Evolutionary conservation across 768 basidiomycete genomes (phyloP), one percentile per base, ranked within the genome.

Genomic region (Mycena vulgaris): DNA sequence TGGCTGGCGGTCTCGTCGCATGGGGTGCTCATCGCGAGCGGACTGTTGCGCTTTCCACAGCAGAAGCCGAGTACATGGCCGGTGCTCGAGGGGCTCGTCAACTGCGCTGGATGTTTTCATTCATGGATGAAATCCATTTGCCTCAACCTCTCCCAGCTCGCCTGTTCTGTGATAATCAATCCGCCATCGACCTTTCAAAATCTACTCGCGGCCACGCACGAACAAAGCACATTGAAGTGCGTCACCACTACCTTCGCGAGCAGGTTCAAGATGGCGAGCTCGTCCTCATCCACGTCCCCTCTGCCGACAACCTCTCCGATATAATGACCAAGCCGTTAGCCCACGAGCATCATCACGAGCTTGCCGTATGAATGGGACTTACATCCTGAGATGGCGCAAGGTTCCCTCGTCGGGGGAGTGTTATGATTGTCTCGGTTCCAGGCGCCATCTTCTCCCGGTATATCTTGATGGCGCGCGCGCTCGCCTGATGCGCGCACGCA

Each of bases 31-130:
- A 61, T 16, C 45, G n/a, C 2, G 47, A 61, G 47, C 27, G 13
- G 2, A 27, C 19, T 1, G 47, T 61, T 1, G 59, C 59, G 1
- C 47, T 61, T 16, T 61, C 59, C 1, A 61, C 59, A 6, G 47
- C 59, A 2, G 59, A 61, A 27, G 14, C 59, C 13, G 47, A 61
- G 14, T 61, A 61, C 16, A 49, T 61, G 45, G 45, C 59, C 0
- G 16, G 1, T 0, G 47, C 59, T 1, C 47, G 47, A 0, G 33
- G 59, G 1, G 45, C 59, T 10, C 31, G 23, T 2, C 59, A 61
- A 27, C 2, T 49, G 30, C 3, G 8, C 0, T 61, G 59, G 59
- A 61, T 61, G 59, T 61, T 35, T 14, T 9, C 1, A 14, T 61
- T 61, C 27, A 48, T 61, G n/a, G 59, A 61, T 13, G 59, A 61